A percentile compares a stretch with the other conserved stretches of the same genome.
Conservation (phyloP, 192 early-diverging fungal species). For the Entomortierella parvispora region DNA sequence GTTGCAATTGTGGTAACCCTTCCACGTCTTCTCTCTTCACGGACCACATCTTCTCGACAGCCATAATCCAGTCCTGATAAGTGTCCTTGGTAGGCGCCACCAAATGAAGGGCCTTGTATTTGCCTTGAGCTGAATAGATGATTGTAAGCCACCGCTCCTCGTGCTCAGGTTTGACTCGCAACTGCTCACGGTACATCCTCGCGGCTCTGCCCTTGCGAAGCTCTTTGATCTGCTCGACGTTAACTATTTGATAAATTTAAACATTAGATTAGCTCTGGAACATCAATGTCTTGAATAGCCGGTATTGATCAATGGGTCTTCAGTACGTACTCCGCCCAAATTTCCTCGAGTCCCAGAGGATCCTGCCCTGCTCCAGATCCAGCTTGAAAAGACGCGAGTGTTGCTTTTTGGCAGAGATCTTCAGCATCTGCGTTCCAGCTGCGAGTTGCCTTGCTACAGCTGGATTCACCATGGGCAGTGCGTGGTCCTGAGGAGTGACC, state of each 20-base stretch:
- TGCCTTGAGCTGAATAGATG: slow-evolving; percentile 51
- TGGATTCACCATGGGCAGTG: slow-evolving; percentile 10
- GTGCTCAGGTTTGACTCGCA: slow-evolving; percentile 41
- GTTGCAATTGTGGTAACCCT: slow-evolving; percentile 50
- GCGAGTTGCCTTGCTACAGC: slow-evolving; percentile 23
- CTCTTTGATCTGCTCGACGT: slow-evolving; percentile 60
- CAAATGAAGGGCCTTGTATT: slow-evolving; percentile 58
- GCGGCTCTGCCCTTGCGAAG: slow-evolving; percentile 53
- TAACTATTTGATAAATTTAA: slow-evolving; percentile 29
- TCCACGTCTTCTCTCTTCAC: slow-evolving; percentile 50
- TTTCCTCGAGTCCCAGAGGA: slow-evolving; percentile 59
- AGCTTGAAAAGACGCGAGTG: slow-evolving; percentile 51
- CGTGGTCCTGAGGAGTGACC: slow-evolving; percentile 1
- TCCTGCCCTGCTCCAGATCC: slow-evolving; percentile 53
- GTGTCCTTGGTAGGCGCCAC: slow-evolving; percentile 49
- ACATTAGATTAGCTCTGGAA: slow-evolving; percentile 8
- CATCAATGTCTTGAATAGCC: too few species aligned
- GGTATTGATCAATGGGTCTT: not conserved
- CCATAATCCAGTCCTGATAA: slow-evolving; percentile 54
- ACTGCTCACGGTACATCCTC: slow-evolving; percentile 50
- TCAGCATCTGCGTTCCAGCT: slow-evolving; percentile 48
- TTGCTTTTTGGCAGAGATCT: slow-evolving; percentile 56
- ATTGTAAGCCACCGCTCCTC: slow-evolving; percentile 58
- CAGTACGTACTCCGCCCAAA: slow-evolving; percentile 49
- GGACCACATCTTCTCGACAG: slow-evolving; percentile 50